These are phyloP conservation scores for Scleromitrula shiraiana DNA, from an alignment of 2,329 filamentous ascomycete genomes.

Conservation along the genomic window DNA sequence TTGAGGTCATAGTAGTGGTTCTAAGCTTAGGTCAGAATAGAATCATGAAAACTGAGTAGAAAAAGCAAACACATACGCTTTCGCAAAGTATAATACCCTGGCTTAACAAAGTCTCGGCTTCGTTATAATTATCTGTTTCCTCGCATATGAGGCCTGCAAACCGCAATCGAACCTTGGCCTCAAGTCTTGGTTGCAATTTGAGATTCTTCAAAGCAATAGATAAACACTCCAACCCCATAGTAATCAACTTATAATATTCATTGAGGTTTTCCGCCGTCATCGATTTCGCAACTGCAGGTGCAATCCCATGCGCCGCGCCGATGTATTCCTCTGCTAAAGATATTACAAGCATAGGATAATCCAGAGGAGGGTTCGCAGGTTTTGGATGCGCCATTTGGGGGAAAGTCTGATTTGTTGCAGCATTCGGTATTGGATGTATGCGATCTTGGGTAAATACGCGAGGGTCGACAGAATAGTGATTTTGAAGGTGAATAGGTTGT, in stretches of 20 bases:
- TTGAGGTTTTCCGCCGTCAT: constrained; percentile 44
- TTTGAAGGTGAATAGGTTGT: constrained; percentile 14
- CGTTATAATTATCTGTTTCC: constrained; percentile 68
- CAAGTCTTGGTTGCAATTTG: constrained; percentile 53
- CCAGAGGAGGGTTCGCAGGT: constrained; percentile 10
- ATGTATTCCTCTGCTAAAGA: constrained; percentile 73
- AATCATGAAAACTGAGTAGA: constrained; percentile 17
- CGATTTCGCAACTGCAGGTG: constrained; percentile 40
- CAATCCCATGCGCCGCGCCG: constrained; percentile 51
- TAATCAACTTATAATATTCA: constrained; percentile 65
- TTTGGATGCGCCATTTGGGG: constrained; percentile 8
- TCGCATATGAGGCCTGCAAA: constrained; percentile 64
- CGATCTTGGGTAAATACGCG: constrained; percentile 1
- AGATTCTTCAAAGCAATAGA: constrained; percentile 58
- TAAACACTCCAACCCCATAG: constrained; percentile 64
- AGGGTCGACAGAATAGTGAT: constrained; percentile 7
- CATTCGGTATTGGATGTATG: constrained; percentile 2
- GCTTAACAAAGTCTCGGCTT: constrained; percentile 63
- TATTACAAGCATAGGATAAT: constrained; percentile 43
- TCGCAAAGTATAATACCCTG: constrained; percentile 65
- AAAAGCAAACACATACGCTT: constrained; percentile 37
- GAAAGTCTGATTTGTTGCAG: constrained; percentile 2
- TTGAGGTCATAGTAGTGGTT: constrained; percentile 59
- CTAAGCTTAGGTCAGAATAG: constrained; percentile 25
- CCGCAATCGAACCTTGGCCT: constrained; percentile 60